A percentile compares a stretch with the other conserved stretches of the same genome.
These are phyloP conservation scores for Deinandra increscens DNA, from an alignment of 129 eudicot species.

Conservation along the genomic window DNA sequence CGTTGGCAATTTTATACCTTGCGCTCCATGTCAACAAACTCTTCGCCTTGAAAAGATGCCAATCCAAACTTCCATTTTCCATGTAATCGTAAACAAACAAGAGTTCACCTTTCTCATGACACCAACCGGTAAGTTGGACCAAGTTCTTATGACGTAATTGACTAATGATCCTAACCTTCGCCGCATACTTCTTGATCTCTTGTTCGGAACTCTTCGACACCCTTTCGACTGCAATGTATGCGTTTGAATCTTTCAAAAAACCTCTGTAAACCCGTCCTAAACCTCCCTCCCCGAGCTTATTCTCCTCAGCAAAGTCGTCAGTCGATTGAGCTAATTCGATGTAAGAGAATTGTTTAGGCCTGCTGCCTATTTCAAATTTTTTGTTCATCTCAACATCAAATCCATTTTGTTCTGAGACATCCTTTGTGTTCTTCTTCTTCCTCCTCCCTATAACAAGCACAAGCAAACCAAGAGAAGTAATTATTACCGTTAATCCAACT, in stretches of 20 bases:
- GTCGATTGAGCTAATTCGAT: constrained; percentile 38
- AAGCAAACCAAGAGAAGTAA: constrained; percentile 14
- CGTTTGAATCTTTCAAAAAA: constrained; percentile 28
- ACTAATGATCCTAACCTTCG: constrained; percentile 52
- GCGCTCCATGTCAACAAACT: too few relatives aligned
- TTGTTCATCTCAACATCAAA: constrained; percentile 27
- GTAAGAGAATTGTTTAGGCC: constrained; percentile 44
- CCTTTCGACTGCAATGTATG: constrained; percentile 37
- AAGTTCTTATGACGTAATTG: too few relatives aligned
- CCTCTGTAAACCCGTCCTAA: constrained; percentile 43
- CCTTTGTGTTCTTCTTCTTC: constrained; percentile 11
- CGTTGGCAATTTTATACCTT: too few relatives aligned
- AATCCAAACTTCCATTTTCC: too few relatives aligned
- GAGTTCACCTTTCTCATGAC: too few relatives aligned
- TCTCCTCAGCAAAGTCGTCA: constrained; percentile 28
- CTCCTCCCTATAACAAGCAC: neutral
- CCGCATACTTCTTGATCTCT: constrained; percentile 39
- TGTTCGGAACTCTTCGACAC: constrained; percentile 38
- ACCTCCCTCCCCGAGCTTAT: constrained; percentile 56
- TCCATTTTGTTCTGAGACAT: neutral
- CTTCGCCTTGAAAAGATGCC: too few relatives aligned
- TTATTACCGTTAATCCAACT: constrained; percentile 14
- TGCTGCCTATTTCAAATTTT: constrained; percentile 42
- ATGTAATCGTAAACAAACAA: too few relatives aligned
- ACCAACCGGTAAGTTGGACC: too few relatives aligned